Base-by-base conservation (phyloP, 2,329 filamentous ascomycete genomes). In the Bipolaris zeicola region DNA sequence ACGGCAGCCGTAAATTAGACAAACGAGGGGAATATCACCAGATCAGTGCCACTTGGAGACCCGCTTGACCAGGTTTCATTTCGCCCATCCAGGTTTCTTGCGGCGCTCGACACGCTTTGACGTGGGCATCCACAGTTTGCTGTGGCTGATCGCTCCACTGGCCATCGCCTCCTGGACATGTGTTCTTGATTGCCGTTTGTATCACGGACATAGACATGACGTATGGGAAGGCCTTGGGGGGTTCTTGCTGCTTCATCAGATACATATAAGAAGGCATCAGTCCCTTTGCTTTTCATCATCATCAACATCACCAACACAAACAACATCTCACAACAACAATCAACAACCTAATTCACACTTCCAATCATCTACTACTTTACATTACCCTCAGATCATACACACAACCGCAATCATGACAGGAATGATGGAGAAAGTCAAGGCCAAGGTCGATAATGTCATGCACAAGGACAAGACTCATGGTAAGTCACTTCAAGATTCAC, bases 341-440 rank as follows among this genome's bases (percentile, higher is more conserved):
- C 37, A 39, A 47, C 42, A 41, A 52, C 49, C 16, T 50, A 43
- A 36, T 53, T 28, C 18, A 41, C 33, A 46, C 41, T 22, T 50
- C 39, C 48, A 58, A 49, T n/a, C 14, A 55, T 16, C 41, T 41
- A 36, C 41, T 41, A 36, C 13, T 42, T 22, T 44, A 48, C 49
- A 31, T 42, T 22, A 11, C 20, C 22, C 50, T 46, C 14, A 33
- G 57, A 46, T 26, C 45, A 38, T 45, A 57, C 42, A 62, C 52
- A 62, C 39, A 38, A 51, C 51, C 57, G 39, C 54, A 58, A 68
- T 52, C 58, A 72, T 72, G 69, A 45, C 69, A 39, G 68, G 69
- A 55, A 46, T 63, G 42, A 68, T 76, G 36, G 70, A 76, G 3
- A 74, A 76, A 65, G 67, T 76, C 63, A 76, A 75, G 70, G 66